Percentiles rank a stretch among this genome's conserved stretches.
Conservation (phyloP, 2,329 filamentous ascomycete species). For the Cordyceps farinosa region DNA sequence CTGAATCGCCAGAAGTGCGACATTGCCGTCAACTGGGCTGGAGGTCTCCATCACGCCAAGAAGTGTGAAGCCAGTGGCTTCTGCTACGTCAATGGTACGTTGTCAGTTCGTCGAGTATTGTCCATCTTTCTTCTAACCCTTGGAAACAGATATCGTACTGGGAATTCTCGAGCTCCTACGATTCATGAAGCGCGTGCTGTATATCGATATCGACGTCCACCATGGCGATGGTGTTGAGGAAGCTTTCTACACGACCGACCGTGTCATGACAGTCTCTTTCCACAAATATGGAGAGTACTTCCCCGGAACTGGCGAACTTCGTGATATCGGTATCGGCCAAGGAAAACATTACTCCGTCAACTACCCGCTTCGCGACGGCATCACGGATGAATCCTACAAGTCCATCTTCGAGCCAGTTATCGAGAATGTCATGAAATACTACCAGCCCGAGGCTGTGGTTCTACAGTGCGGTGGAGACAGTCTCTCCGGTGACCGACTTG, state of each 20-base stretch:
- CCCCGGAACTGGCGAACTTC: slow-evolving; percentile 82
- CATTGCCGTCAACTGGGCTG: slow-evolving; percentile 98
- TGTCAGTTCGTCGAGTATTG: neutral
- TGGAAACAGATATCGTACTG: slow-evolving; percentile 77
- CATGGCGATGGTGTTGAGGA: slow-evolving; percentile 92
- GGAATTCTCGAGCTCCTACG: slow-evolving; percentile 89
- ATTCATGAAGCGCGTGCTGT: slow-evolving; percentile 90
- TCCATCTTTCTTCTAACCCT: slow-evolving; percentile 13
- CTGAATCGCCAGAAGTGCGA: slow-evolving; percentile 89
- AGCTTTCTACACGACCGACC: slow-evolving; percentile 87
- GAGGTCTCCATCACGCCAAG: slow-evolving; percentile 94
- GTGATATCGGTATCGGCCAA: slow-evolving; percentile 80
- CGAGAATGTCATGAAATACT: slow-evolving; percentile 79
- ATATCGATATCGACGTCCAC: slow-evolving; percentile 94
- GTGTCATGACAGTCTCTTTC: slow-evolving; percentile 89
- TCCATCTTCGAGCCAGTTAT: slow-evolving; percentile 91
- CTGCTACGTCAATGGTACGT: slow-evolving; percentile 92
- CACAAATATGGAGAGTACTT: slow-evolving; percentile 98
- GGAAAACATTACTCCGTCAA: slow-evolving; percentile 90
- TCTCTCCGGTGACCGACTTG: slow-evolving; percentile 87
- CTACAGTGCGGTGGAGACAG: slow-evolving; percentile 95
- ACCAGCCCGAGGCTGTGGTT: slow-evolving; percentile 86
- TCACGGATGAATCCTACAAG: slow-evolving; percentile 85
- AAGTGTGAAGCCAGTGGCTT: slow-evolving; percentile 96
- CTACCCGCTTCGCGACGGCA: slow-evolving; percentile 86